These are phyloP conservation scores for Thelephora terrestris DNA, from an alignment of 1,284 basidiomycete species.

Conservation along the genomic window DNA sequence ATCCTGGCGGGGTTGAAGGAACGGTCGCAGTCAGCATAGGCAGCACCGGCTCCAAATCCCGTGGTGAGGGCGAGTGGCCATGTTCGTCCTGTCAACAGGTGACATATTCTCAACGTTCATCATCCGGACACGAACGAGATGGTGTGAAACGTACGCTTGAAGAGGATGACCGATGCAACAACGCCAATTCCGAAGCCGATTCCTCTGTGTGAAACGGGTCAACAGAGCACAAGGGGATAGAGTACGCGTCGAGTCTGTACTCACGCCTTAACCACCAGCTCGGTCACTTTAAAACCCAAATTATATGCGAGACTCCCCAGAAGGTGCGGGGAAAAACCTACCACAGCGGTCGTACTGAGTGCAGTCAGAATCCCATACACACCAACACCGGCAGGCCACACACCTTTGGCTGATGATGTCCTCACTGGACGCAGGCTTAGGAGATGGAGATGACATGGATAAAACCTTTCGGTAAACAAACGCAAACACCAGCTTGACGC, in stretches of 20 bases:
- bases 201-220: slow-evolving; percentile 48
- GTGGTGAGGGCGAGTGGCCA: slow-evolving; percentile 94
- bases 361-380: slow-evolving; percentile 3
- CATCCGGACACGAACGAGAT: slow-evolving; percentile 1
- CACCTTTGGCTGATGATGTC: slow-evolving; percentile 78
- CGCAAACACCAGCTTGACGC: slow-evolving; percentile 10
- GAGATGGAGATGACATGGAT: slow-evolving; percentile 34
- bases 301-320: slow-evolving; percentile 10
- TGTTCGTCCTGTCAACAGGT: slow-evolving; percentile 64
- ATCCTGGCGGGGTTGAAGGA: slow-evolving; percentile 92
- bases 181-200: slow-evolving; percentile 94
- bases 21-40: slow-evolving; percentile 94
- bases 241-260: slow-evolving; percentile 17
- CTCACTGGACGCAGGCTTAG: slow-evolving; percentile 70
- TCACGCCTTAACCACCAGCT: slow-evolving; percentile 71
- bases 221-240: slow-evolving; percentile 15
- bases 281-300: slow-evolving; percentile 43
- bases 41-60: slow-evolving; percentile 82
- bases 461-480: slow-evolving; percentile 16
- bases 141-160: slow-evolving; percentile 68
- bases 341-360: slow-evolving; percentile 83
- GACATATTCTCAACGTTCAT: neutral
- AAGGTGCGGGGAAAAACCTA: slow-evolving; percentile 35
- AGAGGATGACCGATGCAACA: slow-evolving; percentile 88
- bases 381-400: neutral